Base-by-base conservation (phyloP, 768 basidiomycete genomes). In the Paxillus rubicundulus region DNA sequence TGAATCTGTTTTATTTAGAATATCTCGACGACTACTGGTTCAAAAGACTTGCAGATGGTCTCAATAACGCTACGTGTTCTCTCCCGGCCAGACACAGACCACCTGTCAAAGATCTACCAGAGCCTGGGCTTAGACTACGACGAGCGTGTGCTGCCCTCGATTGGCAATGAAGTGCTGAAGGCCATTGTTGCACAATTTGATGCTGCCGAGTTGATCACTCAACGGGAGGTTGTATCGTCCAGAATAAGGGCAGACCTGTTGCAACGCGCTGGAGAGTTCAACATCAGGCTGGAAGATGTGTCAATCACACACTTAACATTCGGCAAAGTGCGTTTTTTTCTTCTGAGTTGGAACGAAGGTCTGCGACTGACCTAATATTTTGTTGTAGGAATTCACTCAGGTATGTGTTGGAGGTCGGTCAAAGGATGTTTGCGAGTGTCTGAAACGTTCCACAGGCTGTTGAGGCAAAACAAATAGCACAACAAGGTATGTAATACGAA, bases 391-490 rank as follows among this genome's bases (percentile, higher is more conserved):
- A 82, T 92, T 93, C 67, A 92, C 92, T 6, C 86, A 89, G 70
- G 77, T 78, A 42, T 33, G 64, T 60, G 21, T 36, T 43, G 46
- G 34, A 51, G 21, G 38, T 43, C 33, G 34, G 24, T 3, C 18
- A 16, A 42, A 18, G 27, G 37, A 38, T 41, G 1, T 17, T 42
- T 42, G 33, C 48, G 38, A 57, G 17, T 17, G 16, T 44, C 16
- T 9, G 24, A 50, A 0, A 45, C 12, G 28, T 43, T 51, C 24
- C 47, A 32, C 43, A 79, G 85, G 97, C 97, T n/a, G 97, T 99
- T 9, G 97, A 99, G 74, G 96, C 96, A 37, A 99, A 99, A 72
- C 97, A 98, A 72, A 98, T 99, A 69, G 97, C 97, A 9, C 97
- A 99, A 70, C 97, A 99, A 81, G 91, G 91, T 92, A 61, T 44